Evolutionary conservation across 2,329 filamentous ascomycete genomes (phyloP).

Genomic region (Capronia epimyces): DNA sequence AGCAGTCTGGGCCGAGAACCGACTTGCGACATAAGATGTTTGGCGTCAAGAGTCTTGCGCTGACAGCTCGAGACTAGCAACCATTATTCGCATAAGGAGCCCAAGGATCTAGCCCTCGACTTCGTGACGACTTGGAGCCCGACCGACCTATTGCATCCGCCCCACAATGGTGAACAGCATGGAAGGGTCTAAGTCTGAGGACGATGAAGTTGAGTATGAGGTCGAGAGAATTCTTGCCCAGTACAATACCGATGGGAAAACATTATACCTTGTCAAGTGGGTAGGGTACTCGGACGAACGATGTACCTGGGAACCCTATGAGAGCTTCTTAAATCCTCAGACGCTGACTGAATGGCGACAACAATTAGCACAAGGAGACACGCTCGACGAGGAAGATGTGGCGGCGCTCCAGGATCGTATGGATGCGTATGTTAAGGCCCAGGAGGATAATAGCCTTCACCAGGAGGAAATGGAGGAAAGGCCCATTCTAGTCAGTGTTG

Average conservation of each 20-base stretch:
- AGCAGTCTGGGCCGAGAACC: no score
- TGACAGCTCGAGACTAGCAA: no score
- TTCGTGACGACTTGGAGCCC: no score
- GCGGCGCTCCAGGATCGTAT: slow-evolving; percentile 18
- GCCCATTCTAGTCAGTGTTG: not conserved
- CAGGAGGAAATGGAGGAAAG: not conserved
- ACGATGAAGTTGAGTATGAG: slow-evolving; percentile 47
- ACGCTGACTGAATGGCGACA: slow-evolving; percentile 40
- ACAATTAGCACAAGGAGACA: slow-evolving; percentile 32
- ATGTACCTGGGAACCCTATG: slow-evolving; percentile 51
- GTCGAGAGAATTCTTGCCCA: slow-evolving; percentile 54
- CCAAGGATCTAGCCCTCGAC: no score
- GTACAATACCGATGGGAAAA: slow-evolving; percentile 33
- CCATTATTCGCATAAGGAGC: no score
- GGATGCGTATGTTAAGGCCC: slow-evolving; percentile 6
- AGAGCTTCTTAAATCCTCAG: slow-evolving; percentile 37
- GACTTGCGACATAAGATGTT: no score
- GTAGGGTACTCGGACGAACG: slow-evolving; percentile 53
- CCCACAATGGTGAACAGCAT: not conserved
- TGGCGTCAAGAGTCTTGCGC: no score
- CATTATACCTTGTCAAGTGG: slow-evolving; percentile 61
- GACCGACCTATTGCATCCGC: not conserved
- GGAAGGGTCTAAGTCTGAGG: slow-evolving; percentile 11
- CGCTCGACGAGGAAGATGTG: slow-evolving; percentile 18
- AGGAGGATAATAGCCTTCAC: not conserved